These are phyloP conservation scores for Coemansia guatemalensis DNA, from an alignment of 192 early-diverging fungal species.

Conservation along the genomic window DNA sequence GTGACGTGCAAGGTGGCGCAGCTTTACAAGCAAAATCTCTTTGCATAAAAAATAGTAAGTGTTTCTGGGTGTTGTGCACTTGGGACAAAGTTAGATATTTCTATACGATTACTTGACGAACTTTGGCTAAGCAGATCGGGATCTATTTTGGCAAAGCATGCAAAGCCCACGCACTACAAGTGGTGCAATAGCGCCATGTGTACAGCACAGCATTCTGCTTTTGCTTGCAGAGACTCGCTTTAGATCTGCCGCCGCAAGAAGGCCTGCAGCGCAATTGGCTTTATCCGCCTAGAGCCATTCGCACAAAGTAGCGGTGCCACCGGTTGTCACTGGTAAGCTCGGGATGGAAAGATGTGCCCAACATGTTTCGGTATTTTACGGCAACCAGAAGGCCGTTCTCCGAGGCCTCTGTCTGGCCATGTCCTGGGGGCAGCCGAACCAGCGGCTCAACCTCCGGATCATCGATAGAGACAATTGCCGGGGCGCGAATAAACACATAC, in stretches of 20 bases:
- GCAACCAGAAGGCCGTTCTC: constrained; percentile 77
- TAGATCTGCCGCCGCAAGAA: not conserved
- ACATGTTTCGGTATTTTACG: constrained; percentile 79
- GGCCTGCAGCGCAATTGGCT: not conserved
- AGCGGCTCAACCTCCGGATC: constrained; percentile 75
- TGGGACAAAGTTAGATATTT: no score
- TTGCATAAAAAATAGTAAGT: no score
- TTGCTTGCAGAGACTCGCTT: not conserved
- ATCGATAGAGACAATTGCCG: constrained; percentile 72
- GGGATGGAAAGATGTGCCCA: constrained; percentile 95
- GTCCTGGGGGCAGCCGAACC: constrained; percentile 57
- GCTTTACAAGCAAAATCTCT: no score
- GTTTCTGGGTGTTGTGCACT: no score
- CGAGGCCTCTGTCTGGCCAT: constrained; percentile 51
- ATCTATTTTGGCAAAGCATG: no score
- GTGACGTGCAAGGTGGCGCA: no score
- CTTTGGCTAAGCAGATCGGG: no score
- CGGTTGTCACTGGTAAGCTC: constrained; percentile 89
- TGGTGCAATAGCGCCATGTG: no score
- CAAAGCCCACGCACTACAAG: no score
- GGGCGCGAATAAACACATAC: constrained; percentile 94
- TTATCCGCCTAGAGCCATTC: constrained; percentile 28
- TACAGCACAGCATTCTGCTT: no score
- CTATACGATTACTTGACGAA: no score
- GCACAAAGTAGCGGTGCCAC: constrained; percentile 85